Base-by-base conservation (phyloP, 2,329 filamentous ascomycete species). In the Helotiales sp. region DNA sequence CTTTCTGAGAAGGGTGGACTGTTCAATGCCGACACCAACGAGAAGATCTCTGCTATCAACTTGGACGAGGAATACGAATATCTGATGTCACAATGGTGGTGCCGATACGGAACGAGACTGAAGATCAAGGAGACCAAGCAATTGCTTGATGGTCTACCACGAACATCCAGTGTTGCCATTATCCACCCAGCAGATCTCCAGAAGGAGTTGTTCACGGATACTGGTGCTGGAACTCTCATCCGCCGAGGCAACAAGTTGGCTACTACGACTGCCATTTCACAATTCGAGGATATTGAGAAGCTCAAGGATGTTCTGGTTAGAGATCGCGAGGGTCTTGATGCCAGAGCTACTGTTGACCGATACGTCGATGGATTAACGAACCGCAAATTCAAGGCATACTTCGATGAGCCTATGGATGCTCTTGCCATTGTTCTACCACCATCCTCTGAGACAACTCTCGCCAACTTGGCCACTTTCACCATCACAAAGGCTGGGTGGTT, bases 121-220 rank as follows among this genome's bases (percentile, higher is more conserved):
- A 99, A 99, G 89, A 98, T 99, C 80, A 93, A 92, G 82, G 93
- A 99, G 82, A 96, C 97, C 82, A 97, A 97, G 85, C 93, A 97
- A 67, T 86, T 99, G 30, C 83, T 99, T 61, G 92, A 93, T 74
- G 90, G 92, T 59, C 87, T 99, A 20, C 96, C 96, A 61, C 90
- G 93, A 74, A 95, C 92, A 65, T 97, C 95, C 20, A 97, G 93
- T 75, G 95, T 99, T 59, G 96, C 96, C 69, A 98, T 99, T 76
- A 99, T 98, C 74, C 94, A 98, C 81, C 95, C 96, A 1, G 93
- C 92, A 71, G 94, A 97, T 79, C 85, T 99, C 50, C 94, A 98
- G 81, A 97, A 96, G 82, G 96, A 99, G 80, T 84, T 98, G 6
- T 97, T 98, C 81, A 98, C 95, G 17, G 93, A 98, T 80, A 96